phyloP scores from a whole-genome alignment of 1,139 yeast genomes.

The Candida tropicalis region DNA sequence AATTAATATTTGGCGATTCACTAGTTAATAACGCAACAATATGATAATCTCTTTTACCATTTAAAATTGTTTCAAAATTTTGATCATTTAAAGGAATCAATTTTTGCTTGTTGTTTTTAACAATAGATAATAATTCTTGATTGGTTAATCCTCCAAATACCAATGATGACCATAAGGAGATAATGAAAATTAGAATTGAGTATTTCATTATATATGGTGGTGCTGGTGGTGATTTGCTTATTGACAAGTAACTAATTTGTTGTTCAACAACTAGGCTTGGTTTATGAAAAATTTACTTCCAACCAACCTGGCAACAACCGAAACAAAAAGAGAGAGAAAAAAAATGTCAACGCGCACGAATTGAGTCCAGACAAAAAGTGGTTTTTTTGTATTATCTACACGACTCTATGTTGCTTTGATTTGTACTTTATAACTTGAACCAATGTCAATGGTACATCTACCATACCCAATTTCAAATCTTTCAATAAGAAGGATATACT shows the following conservation, averaged over 20 bases:
- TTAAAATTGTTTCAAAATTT: conserved; percentile 59
- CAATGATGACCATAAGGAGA: conserved; percentile 16
- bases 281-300: conserved; percentile 3
- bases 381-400: neutral
- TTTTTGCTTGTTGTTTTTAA: conserved; percentile 23
- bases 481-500: conserved; percentile 46
- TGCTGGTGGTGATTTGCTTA: too few relatives aligned
- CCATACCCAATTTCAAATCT: conserved; percentile 53
- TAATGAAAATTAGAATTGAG: conserved; percentile 15
- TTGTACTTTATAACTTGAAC: conserved; percentile 24
- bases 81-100: conserved; percentile 53
- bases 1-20: conserved; percentile 69
- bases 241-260: too few relatives aligned
- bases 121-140: conserved; percentile 27
- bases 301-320: conserved; percentile 6
- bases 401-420: conserved; percentile 4
- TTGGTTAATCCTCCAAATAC: conserved; percentile 32
- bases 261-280: neutral
- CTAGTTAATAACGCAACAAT: conserved; percentile 74
- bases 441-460: conserved; percentile 37
- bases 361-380: too few relatives aligned
- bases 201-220: conserved; percentile 6
- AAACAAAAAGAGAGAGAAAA: neutral
- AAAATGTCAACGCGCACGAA: conserved; percentile 1
- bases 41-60: conserved; percentile 73